phyloP scores from a whole-genome alignment of 2,329 filamentous ascomycete species.

The Fusarium sp. region DNA sequence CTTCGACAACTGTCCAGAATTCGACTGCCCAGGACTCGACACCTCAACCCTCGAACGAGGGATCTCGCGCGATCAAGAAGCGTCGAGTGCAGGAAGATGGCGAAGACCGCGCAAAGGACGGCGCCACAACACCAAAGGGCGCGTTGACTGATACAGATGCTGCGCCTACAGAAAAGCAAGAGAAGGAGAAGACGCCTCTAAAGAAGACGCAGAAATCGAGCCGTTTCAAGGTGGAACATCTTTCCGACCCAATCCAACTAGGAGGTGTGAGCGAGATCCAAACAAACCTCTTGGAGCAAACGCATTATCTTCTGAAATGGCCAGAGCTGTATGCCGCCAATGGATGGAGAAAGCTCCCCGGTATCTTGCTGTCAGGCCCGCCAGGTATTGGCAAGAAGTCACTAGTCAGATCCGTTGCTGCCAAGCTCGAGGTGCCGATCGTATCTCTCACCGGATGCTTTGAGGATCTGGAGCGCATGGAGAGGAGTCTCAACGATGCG shows the following conservation, averaged over 20 bases:
- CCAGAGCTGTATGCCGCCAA: constrained; percentile 40
- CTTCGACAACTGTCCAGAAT: constrained; percentile 22
- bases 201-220: constrained; percentile 54
- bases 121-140: constrained; percentile 32
- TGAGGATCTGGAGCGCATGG: constrained; percentile 57
- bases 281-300: constrained; percentile 40
- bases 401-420: constrained; percentile 81
- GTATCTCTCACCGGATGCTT: constrained; percentile 66
- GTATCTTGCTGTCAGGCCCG: constrained; percentile 83
- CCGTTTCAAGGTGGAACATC: constrained; percentile 53
- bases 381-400: constrained; percentile 87
- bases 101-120: constrained; percentile 45
- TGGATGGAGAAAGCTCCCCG: constrained; percentile 53
- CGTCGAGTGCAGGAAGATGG: constrained; percentile 51
- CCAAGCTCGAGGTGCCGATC: constrained; percentile 80
- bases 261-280: constrained; percentile 53
- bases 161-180: constrained; percentile 43
- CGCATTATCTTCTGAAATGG: constrained; percentile 36
- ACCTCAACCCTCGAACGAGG: constrained; percentile 35
- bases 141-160: constrained; percentile 41
- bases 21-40: constrained; percentile 4
- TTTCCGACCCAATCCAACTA: constrained; percentile 41
- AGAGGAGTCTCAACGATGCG: constrained; percentile 58
- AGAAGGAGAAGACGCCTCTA: constrained; percentile 49
- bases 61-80: constrained; percentile 52